Evolutionary conservation across 345 rosid genomes (phyloP), one percentile per base, ranked within the genome.

Genomic region (Hibiscus mutabilis): DNA sequence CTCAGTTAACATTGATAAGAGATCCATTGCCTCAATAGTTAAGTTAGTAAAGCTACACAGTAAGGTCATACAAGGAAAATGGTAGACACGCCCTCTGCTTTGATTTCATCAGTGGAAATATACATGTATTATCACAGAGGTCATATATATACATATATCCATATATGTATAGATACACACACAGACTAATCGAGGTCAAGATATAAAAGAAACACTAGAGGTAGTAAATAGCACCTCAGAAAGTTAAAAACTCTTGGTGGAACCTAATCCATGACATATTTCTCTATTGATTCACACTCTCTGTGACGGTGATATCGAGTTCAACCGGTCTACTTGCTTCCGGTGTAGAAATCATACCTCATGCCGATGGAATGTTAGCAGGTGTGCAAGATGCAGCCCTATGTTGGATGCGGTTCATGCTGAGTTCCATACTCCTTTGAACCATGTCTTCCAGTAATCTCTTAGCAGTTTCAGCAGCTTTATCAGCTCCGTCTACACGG

Each of bases 401-500:
- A n/a, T 63, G 81, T 69, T 83, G 83, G 69, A 84, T 76, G 65
- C 76, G 73, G 64, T 75, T 82, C 83, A 83, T 78, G 83, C 83
- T 86, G 52, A 83, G 81, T 77, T 87, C 89, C 82, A 84, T 89
- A 44, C 91, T 87, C 81, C 88, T 86, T 72, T 85, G 88, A 71
- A 86, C 92, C 90, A 89, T 86, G 75, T 87, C 91, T 68, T 84
- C 86, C 18, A 89, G 76, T 62, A 87, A 78, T 66, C 76, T 85
- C 86, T 87, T 86, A 53, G 96, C 91, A 10, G 88, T 89, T 81
- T 84, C 92, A 6, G 87, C 86, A 6, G 96, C 84, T 77, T 83
- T 87, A 61, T 85, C 92, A 6, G 86, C 82, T 62, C 87, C 90
- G 27, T 89, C 89, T 0, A 85, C 89, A 27, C 83, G 64, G 8